Percentiles rank a stretch among this genome's conserved stretches.
These are phyloP conservation scores for Dendrobium officinale DNA, from an alignment of 106 monocot genomes.

Conservation along the genomic window DNA sequence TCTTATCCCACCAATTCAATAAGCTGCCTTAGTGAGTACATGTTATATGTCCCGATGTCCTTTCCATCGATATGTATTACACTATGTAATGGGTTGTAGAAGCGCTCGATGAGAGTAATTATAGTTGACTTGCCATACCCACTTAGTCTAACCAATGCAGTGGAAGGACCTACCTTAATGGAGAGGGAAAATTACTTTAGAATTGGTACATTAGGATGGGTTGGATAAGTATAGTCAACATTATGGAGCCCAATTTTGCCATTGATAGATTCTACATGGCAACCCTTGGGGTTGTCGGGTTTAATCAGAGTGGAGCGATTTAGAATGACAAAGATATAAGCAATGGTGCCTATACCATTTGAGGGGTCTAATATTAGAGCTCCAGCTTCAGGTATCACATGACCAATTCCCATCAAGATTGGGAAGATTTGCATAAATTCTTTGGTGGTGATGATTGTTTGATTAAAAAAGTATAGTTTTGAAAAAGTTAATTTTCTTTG, in stretches of 20 bases:
- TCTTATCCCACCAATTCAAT: background rate
- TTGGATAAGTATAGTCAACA: background rate
- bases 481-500: no score
- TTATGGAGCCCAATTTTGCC: background rate
- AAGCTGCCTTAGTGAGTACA: background rate
- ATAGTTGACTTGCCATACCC: background rate
- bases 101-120: background rate
- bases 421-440: slow-evolving; percentile 1
- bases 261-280: slow-evolving; percentile 1
- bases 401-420: background rate
- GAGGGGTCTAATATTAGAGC: slow-evolving; percentile 6
- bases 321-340: slow-evolving; percentile 2
- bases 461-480: no score
- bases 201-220: background rate
- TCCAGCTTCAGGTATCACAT: slow-evolving; percentile 6
- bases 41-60: background rate
- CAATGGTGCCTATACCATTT: background rate
- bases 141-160: background rate
- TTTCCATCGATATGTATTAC: background rate
- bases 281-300: background rate
- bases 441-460: slow-evolving; percentile 12
- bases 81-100: background rate
- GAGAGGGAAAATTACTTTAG: background rate
- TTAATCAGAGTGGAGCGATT: slow-evolving; percentile 6
- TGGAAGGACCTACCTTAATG: background rate